Evolutionary conservation across 148 eudicot species (phyloP), one percentile per base, ranked within the genome.

Genomic region (Euryodendron excelsum): DNA sequence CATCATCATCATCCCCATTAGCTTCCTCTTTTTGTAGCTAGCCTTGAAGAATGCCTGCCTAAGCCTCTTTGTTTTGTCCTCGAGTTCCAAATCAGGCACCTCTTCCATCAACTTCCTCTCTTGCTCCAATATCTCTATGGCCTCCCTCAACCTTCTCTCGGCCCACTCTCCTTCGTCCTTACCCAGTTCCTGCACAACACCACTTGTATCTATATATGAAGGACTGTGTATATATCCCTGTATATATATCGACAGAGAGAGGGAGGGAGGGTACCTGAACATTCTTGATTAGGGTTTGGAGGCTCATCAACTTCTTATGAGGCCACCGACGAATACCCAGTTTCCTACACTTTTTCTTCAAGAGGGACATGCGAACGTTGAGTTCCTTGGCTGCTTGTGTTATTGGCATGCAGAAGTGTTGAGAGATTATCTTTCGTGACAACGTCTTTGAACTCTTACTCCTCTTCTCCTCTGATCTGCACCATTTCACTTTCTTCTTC

Each of bases 31-130:
- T 86, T 95, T 95, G 84, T 93, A 95, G 59, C 91, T 95, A 1
- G 97, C 99, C 79, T 95, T 95, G 50, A 95, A 95, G 77, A 93
- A 95, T 21, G 97, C 97, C 80, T 95, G 99, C 45, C 99, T 87
- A n/a, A 95, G 85, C 83, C 92, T 91, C 88, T 95, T 95, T 1
- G 97, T 93, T 65, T 85, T 84, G 27, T 88, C 90, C 78, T 88
- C 91, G 18, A 95, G 85, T 45, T 91, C 84, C 56, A 87, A n/a
- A 72, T 95, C 96, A 0, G 99, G 99, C 17, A 82, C 81, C 72
- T 87, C 91, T 69, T 93, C 99, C 89, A 95, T 73, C 79, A 79
- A n/a, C 75, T 86, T 93, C 88, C 77, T 91, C 90, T 95, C 97
- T 50, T 85, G 58, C 84, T 93, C 93, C 41, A 95, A 78, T 79